Evolutionary conservation across 805 yeast genomes (phyloP), one percentile per base, ranked within the genome.

Genomic region (Maudiozyma pseudohumilis): DNA sequence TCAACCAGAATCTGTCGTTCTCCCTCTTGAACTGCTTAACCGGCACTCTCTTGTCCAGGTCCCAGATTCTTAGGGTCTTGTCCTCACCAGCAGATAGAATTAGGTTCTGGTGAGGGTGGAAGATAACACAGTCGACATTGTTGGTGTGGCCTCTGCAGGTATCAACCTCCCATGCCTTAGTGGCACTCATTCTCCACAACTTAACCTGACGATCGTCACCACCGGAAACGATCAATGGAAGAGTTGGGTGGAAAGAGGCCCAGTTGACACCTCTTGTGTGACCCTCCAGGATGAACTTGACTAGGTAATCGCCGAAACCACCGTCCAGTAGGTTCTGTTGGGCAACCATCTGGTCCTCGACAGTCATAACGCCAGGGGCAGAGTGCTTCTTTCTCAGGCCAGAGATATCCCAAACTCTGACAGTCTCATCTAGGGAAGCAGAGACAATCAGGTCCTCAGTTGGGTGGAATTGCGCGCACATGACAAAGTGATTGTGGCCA

Each of bases 121-220:
- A 94, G 36, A 83, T 66, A 27, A 85, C 87, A 60, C 92, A 70
- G 36, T 87, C 77, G 36, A 92, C 95, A 59, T 84, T 87, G 55
- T 88, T 88, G 21, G 95, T 84, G 63, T 92, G 99, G 40, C 98
- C 98, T 56, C 98, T 77, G 63, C 96, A 89, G 20, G 96, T 84
- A 59, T 92, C 99, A 42, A 94, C 94, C 62, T 94, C 98, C 97
- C 97, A 92, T 18, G 98, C 98, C 64, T 88, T 86, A 26, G 94
- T 78, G 48, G 92, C 96, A 53, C 87, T 79, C 96, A 87, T 86
- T 64, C 97, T 75, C 98, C 98, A 92, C 47, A 94, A 69, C 62
- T 89, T 89, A 40, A 92, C 85, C 47, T 89, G 79, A 48, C 97
- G 75, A 59, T 92, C 99, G 60, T 92, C 99, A 60, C 94, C 94